A percentile compares a stretch with the other conserved stretches of the same genome.
phyloP scores from a whole-genome alignment of 1,284 basidiomycete species.

The Marasmius tenuissimus region DNA sequence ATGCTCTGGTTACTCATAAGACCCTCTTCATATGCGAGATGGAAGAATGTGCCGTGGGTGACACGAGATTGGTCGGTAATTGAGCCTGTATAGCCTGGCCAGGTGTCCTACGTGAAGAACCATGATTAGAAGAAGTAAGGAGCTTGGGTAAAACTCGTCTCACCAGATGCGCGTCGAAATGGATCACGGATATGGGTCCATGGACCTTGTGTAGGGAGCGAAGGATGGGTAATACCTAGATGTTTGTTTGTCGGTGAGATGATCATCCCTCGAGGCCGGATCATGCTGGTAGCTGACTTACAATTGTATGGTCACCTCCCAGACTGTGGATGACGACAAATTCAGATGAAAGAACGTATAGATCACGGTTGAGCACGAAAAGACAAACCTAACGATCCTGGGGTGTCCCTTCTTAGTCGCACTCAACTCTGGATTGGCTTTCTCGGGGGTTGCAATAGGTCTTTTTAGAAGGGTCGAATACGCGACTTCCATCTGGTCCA shows the following conservation, averaged over 20 bases:
- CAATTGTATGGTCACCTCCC: conserved; percentile 81
- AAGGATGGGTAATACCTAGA: conserved; percentile 64
- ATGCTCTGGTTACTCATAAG: conserved; percentile 71
- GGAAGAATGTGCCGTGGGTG: conserved; percentile 80
- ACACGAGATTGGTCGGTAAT: conserved; percentile 60
- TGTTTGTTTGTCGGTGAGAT: not conserved
- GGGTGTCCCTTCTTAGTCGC: conserved; percentile 51
- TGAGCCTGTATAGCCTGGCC: conserved; percentile 56
- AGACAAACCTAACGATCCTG: conserved; percentile 59
- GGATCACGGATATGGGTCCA: conserved; percentile 77
- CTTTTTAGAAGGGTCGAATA: conserved; percentile 69
- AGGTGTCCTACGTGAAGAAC: conserved; percentile 36
- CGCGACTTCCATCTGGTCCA: conserved; percentile 79
- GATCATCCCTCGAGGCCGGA: not conserved
- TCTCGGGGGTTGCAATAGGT: conserved; percentile 36
- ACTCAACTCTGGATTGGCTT: conserved; percentile 32
- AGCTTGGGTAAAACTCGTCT: not conserved
- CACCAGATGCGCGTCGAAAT: conserved; percentile 77
- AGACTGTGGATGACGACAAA: conserved; percentile 40
- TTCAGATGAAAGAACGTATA: not conserved
- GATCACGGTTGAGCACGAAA: not conserved
- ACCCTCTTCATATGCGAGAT: conserved; percentile 70
- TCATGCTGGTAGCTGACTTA: conserved; percentile 25
- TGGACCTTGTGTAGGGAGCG: conserved; percentile 71
- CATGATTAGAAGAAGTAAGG: not conserved